These are phyloP conservation scores for Lophiostoma macrostomum DNA, from an alignment of 495 filamentous ascomycete species.

Conservation along the genomic window DNA sequence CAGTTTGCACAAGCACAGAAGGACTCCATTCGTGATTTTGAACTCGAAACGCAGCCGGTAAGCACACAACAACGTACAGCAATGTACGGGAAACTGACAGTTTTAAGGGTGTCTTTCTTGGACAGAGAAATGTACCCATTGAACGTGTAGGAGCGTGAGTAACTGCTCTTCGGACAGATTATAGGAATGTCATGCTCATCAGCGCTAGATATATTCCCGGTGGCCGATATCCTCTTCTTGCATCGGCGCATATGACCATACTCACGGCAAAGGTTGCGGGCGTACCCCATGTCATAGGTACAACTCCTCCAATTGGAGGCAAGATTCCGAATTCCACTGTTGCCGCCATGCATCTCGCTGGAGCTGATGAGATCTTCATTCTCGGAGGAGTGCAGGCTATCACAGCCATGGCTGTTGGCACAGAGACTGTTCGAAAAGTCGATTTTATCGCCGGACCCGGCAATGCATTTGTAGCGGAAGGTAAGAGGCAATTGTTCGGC, in stretches of 20 bases:
- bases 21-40: too few species aligned
- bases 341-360: constrained; percentile 54
- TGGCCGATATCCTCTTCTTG: constrained; percentile 54
- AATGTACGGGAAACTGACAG: too few species aligned
- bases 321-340: constrained; percentile 51
- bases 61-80: too few species aligned
- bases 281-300: constrained; percentile 49
- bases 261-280: constrained; percentile 56
- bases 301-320: constrained; percentile 52
- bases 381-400: constrained; percentile 55
- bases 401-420: constrained; percentile 68
- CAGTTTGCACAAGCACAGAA: too few species aligned
- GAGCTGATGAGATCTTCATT: constrained; percentile 53
- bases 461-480: constrained; percentile 56
- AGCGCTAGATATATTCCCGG: constrained; percentile 47
- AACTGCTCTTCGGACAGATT: too few species aligned
- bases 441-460: constrained; percentile 56
- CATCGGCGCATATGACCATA: constrained; percentile 58
- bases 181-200: too few species aligned
- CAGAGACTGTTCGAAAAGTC: constrained; percentile 53
- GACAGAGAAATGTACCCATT: too few species aligned
- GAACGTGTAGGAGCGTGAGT: too few species aligned
- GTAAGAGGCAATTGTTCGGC: constrained; percentile 54
- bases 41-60: too few species aligned
- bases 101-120: too few species aligned